Base-by-base conservation (phyloP, 192 early-diverging fungal species). In the Pilaira anomala region DNA sequence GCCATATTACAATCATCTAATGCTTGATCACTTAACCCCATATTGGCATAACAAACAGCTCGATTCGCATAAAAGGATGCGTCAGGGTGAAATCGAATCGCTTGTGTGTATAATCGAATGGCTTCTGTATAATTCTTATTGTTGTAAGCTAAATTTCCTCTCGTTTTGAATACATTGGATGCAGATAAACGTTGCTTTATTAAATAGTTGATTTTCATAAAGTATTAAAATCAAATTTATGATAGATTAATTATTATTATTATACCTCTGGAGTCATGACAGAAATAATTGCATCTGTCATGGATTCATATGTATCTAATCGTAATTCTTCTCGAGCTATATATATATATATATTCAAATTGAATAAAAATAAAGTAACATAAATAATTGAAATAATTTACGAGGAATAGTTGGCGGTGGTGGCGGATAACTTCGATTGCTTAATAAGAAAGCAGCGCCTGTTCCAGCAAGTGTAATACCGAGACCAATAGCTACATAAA, bases 61-160 rank as follows among this genome's bases (percentile, higher is more conserved):
- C 97, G 88, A 80, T 98, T 98, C 65, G 88, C 88, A 76, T 84
- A 98, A 69, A 88, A 98, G 45, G 98, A 87, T 8, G 94, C 83
- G 68, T 91, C 82, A 44, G 88, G 76, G 36, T 78, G 78, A 63
- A 96, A 88, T 19, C 78, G 83, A 71, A 98, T 90, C 1, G 97
- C 97, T 71, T 93, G 82, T 11, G 93, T 84, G 79, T 98, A 98
- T 18, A 89, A 70, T 55, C 85, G 83, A 55, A 92, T 88, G 14
- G 95, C 97, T 63, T 92, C 90, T 6, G 80, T 59, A 76, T 90
- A 96, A 69, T 90, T 88, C 70, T 87, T 91, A 67, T 81, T 82
- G 21, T 79, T 78, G 76, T 90, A 98, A 75, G 85, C 83, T 62
- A 81, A 82, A 81, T 98, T 98, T 53, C 97, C 97, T 12, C 83